These are phyloP conservation scores for Beauveria caledonica DNA, from an alignment of 2,329 filamentous ascomycete genomes.

Conservation along the genomic window DNA sequence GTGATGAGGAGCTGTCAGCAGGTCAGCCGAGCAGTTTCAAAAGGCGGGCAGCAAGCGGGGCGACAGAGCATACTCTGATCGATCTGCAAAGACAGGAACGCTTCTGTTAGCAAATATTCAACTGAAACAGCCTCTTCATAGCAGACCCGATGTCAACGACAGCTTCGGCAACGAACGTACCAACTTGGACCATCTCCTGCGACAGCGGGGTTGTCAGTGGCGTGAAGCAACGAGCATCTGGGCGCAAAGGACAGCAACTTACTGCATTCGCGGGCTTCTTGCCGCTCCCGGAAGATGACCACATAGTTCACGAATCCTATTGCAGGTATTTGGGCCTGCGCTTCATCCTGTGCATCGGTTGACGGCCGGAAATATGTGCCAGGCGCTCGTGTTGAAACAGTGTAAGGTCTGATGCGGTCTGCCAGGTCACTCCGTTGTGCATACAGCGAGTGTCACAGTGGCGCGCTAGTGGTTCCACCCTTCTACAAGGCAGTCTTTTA, in stretches of 20 bases:
- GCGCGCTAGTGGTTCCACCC: background rate
- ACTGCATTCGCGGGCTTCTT: constrained; percentile 70
- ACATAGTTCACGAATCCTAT: constrained; percentile 40
- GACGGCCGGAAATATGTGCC: constrained; percentile 10
- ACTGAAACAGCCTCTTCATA: background rate
- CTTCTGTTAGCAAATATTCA: constrained; percentile 19
- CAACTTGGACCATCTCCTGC: constrained; percentile 99
- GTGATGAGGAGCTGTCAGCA: constrained; percentile 63
- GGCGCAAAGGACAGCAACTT: constrained; percentile 23
- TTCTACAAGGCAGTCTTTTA: background rate
- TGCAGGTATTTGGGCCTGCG: constrained; percentile 16
- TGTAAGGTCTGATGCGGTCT: constrained; percentile 11
- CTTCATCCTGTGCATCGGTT: constrained; percentile 24
- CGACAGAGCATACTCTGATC: constrained; percentile 49
- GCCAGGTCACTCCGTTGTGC: constrained; percentile 10
- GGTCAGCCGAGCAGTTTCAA: constrained; percentile 12
- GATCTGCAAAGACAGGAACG: constrained; percentile 35
- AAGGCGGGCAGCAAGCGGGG: background rate
- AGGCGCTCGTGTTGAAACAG: constrained; percentile 11
- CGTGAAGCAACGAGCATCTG: constrained; percentile 15
- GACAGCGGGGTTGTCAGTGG: constrained; percentile 32
- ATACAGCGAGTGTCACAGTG: constrained; percentile 3
- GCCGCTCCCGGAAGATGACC: constrained; percentile 55
- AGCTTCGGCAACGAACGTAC: constrained; percentile 44
- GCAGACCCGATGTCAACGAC: background rate